These are phyloP conservation scores for Zymoseptoria brevis DNA, from an alignment of 2,329 filamentous ascomycete genomes.

Conservation along the genomic window DNA sequence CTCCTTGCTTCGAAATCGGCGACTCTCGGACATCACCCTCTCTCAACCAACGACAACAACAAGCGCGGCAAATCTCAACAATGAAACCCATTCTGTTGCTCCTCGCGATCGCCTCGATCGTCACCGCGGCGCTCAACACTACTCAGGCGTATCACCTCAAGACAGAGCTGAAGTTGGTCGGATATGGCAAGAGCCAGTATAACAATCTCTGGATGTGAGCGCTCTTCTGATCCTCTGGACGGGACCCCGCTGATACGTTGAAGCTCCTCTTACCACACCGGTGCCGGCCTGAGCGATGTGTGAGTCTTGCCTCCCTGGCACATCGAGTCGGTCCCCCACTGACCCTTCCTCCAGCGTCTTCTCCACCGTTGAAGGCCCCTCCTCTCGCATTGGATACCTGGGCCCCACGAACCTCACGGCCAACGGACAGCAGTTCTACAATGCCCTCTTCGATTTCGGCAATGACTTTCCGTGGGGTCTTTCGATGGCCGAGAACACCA, in stretches of 20 bases:
- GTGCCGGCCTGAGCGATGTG: constrained; percentile 25
- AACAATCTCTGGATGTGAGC: constrained; percentile 23
- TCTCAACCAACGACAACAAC: not conserved
- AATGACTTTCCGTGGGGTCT: constrained; percentile 23
- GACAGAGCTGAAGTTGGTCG: constrained; percentile 20
- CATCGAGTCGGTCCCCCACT: not conserved
- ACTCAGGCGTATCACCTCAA: constrained; percentile 24
- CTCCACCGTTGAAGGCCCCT: constrained; percentile 1
- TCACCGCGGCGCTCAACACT: constrained; percentile 20
- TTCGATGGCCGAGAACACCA: constrained; percentile 11
- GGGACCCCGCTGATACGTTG: not conserved
- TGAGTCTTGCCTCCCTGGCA: not conserved
- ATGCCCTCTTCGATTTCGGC: constrained; percentile 28
- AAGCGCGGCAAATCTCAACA: not conserved
- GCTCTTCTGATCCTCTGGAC: not conserved
- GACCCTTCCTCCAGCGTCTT: constrained; percentile 10
- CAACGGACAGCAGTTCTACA: constrained; percentile 15
- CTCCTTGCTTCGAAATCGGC: not conserved
- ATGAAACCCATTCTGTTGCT: constrained; percentile 16
- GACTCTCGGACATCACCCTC: not conserved
- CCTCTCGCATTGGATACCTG: constrained; percentile 20
- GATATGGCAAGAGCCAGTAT: constrained; percentile 16
- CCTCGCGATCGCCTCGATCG: constrained; percentile 13
- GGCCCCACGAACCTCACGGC: constrained; percentile 20
- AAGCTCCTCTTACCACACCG: constrained; percentile 21